These are phyloP conservation scores for Podila horticola DNA, from an alignment of 192 early-diverging fungal genomes.

Conservation along the genomic window DNA sequence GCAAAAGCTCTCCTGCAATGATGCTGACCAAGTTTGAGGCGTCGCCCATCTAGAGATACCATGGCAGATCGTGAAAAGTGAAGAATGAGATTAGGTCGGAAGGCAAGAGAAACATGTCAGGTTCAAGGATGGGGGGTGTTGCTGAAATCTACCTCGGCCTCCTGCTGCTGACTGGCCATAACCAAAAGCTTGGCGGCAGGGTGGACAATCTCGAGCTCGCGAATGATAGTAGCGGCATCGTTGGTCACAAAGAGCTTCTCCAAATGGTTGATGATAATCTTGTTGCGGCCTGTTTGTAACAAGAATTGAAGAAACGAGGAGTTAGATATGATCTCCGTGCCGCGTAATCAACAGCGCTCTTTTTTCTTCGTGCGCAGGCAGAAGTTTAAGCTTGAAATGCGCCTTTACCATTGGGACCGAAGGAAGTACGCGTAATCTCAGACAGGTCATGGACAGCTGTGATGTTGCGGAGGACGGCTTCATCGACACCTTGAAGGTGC, in stretches of 20 bases:
- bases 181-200: conserved; percentile 97
- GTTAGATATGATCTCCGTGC: not conserved
- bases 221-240: conserved; percentile 99
- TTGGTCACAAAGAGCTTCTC: conserved; percentile 98
- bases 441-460: conserved; percentile 93
- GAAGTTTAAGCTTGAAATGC: not conserved
- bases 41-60: conserved; percentile 79
- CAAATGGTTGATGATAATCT: conserved; percentile 99
- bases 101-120: not conserved
- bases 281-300: conserved; percentile 82
- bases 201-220: conserved; percentile 97
- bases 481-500: conserved; percentile 96
- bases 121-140: not conserved
- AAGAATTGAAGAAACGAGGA: not conserved
- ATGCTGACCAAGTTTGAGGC: conserved; percentile 96
- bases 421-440: conserved; percentile 93
- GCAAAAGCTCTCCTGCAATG: conserved; percentile 93
- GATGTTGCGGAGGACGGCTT: conserved; percentile 96
- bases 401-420: conserved; percentile 91
- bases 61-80: not conserved
- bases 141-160: conserved; percentile 76
- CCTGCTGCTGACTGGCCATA: conserved; percentile 97
- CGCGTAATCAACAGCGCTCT: too few relatives aligned
- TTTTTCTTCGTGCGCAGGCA: too few relatives aligned
- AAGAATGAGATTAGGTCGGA: not conserved